Evolutionary conservation across 192 early-diverging fungal species (phyloP), one percentile per base, ranked within the genome.

Genomic region (Coemansia sp.): DNA sequence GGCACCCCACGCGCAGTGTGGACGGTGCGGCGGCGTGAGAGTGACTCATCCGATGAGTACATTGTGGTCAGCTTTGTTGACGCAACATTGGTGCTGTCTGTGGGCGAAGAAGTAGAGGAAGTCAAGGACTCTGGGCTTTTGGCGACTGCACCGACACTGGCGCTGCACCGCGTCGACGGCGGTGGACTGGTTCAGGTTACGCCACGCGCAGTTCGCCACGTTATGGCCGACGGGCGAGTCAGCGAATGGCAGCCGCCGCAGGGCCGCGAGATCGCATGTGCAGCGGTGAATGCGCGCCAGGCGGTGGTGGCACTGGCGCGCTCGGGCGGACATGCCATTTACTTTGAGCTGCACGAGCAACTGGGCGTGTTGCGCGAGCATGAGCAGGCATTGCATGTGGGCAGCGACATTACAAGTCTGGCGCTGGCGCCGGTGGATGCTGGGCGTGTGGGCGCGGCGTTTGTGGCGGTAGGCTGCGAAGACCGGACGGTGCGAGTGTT

Each of bases 11-110:
- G 85, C 65, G 92, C 92, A 23, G 91, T 99, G 10, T 99, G 96
- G 96, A 84, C 89, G 2, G 81, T 87, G 8, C 82, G 60, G 27
- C 59, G 49, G 2, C 29, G 58, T 19, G 43, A 37, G n/a, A 24
- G 56, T 54, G 91, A 91, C 55, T 79, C 84, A 54, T 84, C 65
- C 62, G 93, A 96, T 57, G 85, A 90, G 1, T 93, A 90, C 60
- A 98, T 99, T 61, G 87, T 95, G 17, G 94, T 98, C 0, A 92
- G 93, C 0, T 98, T 99, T 71, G 82, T 87, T 5, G 92, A 94
- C 68, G 92, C 93, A 6, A 99, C 96, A 8, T 75, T 99, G 35
- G 94, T 95, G 11, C 82, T 99, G 41, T 87, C 88, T 1, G 94
- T 96, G 70, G 95, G 92, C 9, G 96, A 97, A 59, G 95, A 92